These are phyloP conservation scores for Fusarium neocosmosporiellum DNA, from an alignment of 2,329 filamentous ascomycete species.

Conservation along the genomic window DNA sequence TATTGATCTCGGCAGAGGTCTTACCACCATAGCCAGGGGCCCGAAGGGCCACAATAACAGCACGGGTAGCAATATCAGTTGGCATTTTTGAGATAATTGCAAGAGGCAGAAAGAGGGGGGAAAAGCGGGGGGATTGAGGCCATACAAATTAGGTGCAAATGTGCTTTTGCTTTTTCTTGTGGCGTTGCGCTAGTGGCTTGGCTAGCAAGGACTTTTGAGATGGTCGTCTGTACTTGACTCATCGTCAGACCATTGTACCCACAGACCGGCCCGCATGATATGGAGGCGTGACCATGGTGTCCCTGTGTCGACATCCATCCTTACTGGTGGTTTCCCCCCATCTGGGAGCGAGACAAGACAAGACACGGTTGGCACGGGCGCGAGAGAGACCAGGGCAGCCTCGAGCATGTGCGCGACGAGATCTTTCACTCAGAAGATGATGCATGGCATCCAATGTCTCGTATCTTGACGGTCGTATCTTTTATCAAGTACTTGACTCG, in stretches of 20 bases:
- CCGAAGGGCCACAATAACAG: too few species aligned
- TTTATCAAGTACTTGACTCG: not conserved
- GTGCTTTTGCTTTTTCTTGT: too few species aligned
- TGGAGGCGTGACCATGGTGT: slow-evolving; percentile 2
- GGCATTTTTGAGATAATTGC: too few species aligned
- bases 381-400: not conserved
- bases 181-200: too few species aligned
- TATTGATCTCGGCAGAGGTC: too few species aligned
- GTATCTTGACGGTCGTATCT: not conserved
- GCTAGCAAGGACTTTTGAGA: too few species aligned
- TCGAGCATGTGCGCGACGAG: not conserved
- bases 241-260: slow-evolving; percentile 23
- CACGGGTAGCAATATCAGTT: too few species aligned
- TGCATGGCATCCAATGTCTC: not conserved
- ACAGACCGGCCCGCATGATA: slow-evolving; percentile 20
- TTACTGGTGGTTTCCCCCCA: not conserved
- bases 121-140: too few species aligned
- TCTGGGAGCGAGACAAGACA: not conserved
- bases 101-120: too few species aligned
- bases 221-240: slow-evolving; percentile 37
- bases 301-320: not conserved
- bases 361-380: slow-evolving; percentile 4
- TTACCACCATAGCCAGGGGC: too few species aligned
- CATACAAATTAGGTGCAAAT: too few species aligned
- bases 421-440: too few species aligned